Evolutionary conservation across 805 yeast genomes (phyloP).

Genomic region (Wickerhamiella siamensis): DNA sequence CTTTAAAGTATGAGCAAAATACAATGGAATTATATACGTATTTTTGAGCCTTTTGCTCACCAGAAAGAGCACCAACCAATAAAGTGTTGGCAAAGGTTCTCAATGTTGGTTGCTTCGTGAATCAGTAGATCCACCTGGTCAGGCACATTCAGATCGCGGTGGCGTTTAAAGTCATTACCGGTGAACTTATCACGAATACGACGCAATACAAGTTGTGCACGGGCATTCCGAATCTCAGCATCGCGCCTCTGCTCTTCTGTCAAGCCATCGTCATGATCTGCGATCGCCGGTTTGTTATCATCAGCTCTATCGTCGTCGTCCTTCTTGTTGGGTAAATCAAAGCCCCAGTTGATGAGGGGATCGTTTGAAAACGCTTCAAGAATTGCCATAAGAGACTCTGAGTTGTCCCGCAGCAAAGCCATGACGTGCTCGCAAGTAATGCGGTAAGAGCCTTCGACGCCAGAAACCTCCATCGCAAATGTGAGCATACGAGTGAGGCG

Average conservation of each 20-base stretch:
- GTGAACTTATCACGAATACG: constrained; percentile 85
- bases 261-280: constrained; percentile 10
- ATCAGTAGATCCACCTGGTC: constrained; percentile 87
- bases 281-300: constrained; percentile 4
- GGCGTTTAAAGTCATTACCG: constrained; percentile 79
- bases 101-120: constrained; percentile 92
- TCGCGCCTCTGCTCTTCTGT: constrained; percentile 17
- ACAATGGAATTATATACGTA: not conserved
- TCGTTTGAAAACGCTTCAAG: constrained; percentile 97
- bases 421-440: constrained; percentile 95
- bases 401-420: constrained; percentile 84
- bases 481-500: constrained; percentile 92
- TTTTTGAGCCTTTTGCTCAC: constrained; percentile 32
- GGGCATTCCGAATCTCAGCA: constrained; percentile 43
- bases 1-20: not conserved
- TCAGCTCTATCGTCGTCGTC: constrained; percentile 5
- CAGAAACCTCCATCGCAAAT: constrained; percentile 98
- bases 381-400: constrained; percentile 94
- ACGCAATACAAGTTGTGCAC: constrained; percentile 80
- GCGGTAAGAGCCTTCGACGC: constrained; percentile 93
- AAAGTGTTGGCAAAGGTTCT: constrained; percentile 89
- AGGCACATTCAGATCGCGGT: constrained; percentile 59
- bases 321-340: constrained; percentile 62
- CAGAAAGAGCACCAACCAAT: constrained; percentile 99
- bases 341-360: constrained; percentile 98